Base-by-base conservation (phyloP, 2,329 filamentous ascomycete genomes). In the Ustulina deusta region DNA sequence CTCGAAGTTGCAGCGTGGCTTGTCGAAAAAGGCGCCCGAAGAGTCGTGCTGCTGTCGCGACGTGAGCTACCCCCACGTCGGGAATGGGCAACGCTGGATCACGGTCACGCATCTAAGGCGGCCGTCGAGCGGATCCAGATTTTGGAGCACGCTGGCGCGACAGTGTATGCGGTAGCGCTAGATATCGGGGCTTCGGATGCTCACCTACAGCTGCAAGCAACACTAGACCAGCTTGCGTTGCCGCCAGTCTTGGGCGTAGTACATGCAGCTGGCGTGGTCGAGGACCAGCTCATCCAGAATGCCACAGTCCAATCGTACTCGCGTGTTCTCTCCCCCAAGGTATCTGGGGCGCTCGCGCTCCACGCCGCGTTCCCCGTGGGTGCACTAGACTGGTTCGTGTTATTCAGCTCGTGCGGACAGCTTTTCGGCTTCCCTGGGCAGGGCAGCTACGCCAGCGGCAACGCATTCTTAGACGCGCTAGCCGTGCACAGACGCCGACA, bases 201-300 rank as follows among this genome's bases (percentile, higher is more conserved):
- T 1, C 52, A 66, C 0, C 48, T 69, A 0, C 55, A 71, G 7
- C 73, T 82, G 0, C 64, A 65, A 0, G 38, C 51, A 2, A 71
- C 68, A 0, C 67, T 82, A 0, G 77, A 82, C 15, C 55, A 58
- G 2, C 77, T 83, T 0, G 69, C 69, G 1, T 77, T 83, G 1
- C 81, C 81, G 15, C 77, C 77, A 0, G 77, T 83, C 1, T 73
- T 76, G 0, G 81, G 82, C 15, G 77, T 83, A 1, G 71, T 83
- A 13, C 82, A 83, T 59, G 80, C 80, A 0, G 79, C 79, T 4
- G 81, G 80, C 25, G 74, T 81, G 6, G 70, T 79, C 1, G 80
- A 79, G 36, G 77, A 82, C 52, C 69, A 78, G n/a, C 74, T 80
- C 1, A 71, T 82, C 13, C 62, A 76, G 20, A 71, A 79, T 15